phyloP scores from a whole-genome alignment of 345 rosid species.

The Melaleuca alternifolia region DNA sequence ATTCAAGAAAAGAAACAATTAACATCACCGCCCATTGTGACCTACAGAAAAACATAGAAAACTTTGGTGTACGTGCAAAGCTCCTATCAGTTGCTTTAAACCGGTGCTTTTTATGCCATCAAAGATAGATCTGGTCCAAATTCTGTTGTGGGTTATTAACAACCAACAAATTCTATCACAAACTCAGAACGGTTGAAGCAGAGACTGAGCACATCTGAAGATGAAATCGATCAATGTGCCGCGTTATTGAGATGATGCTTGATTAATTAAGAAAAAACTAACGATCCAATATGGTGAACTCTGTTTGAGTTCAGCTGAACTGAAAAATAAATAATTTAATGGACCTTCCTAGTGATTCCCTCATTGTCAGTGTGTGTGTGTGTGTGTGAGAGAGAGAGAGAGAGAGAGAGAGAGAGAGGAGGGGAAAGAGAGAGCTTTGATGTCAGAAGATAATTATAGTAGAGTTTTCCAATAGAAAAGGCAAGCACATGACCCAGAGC shows the following conservation, averaged over 20 bases:
- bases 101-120: neutral
- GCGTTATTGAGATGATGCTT: neutral
- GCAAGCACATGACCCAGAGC: neutral
- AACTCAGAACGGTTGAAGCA: neutral
- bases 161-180: neutral
- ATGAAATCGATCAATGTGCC: no score
- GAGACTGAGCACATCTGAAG: neutral
- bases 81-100: neutral
- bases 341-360: neutral
- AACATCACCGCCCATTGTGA: neutral
- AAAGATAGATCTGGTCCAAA: neutral
- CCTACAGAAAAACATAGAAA: neutral
- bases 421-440: neutral
- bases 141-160: neutral
- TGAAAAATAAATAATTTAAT: neutral
- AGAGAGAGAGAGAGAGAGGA: neutral
- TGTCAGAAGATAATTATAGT: neutral
- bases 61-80: neutral
- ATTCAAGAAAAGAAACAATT: neutral
- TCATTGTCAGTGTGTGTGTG: neutral
- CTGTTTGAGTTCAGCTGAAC: neutral
- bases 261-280: neutral
- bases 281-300: neutral
- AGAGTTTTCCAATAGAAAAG: neutral
- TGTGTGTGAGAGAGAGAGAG: neutral